phyloP scores from a whole-genome alignment of 75 land plant genomes.

The Isoetes taiwanensis region DNA sequence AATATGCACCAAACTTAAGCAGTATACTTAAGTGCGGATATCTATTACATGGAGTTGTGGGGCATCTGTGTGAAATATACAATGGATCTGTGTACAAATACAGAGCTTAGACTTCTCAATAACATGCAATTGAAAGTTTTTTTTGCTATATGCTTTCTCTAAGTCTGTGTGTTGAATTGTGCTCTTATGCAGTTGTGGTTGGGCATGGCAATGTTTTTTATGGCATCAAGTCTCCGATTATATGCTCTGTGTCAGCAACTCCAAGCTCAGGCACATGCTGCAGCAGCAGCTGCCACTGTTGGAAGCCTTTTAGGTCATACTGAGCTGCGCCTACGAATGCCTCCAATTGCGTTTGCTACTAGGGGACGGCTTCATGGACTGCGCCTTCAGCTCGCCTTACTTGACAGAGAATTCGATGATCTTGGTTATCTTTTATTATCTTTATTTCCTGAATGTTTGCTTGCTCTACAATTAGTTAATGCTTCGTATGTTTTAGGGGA shows the following conservation, averaged over 20 bases:
- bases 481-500: too few species aligned
- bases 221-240: constrained; percentile 87
- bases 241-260: constrained; percentile 93
- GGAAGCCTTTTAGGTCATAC: constrained; percentile 73
- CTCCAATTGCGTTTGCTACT: constrained; percentile 72
- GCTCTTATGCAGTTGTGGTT: constrained; percentile 60
- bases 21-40: too few species aligned
- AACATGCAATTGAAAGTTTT: background rate
- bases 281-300: constrained; percentile 38
- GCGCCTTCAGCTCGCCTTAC: constrained; percentile 87
- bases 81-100: too few species aligned
- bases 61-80: background rate
- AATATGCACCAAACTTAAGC: too few species aligned
- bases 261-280: constrained; percentile 84
- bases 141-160: background rate
- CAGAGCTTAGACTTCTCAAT: too few species aligned
- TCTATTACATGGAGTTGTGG: background rate
- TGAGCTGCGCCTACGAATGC: constrained; percentile 75
- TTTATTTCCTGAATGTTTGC: too few species aligned
- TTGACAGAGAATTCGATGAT: constrained; percentile 95
- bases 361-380: constrained; percentile 83
- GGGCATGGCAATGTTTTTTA: constrained; percentile 77
- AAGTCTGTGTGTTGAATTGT: background rate
- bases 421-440: too few species aligned
- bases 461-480: too few species aligned